Evolutionary conservation across 495 filamentous ascomycete genomes (phyloP), one percentile per base, ranked within the genome.

Genomic region (Aspergillus cristatus): DNA sequence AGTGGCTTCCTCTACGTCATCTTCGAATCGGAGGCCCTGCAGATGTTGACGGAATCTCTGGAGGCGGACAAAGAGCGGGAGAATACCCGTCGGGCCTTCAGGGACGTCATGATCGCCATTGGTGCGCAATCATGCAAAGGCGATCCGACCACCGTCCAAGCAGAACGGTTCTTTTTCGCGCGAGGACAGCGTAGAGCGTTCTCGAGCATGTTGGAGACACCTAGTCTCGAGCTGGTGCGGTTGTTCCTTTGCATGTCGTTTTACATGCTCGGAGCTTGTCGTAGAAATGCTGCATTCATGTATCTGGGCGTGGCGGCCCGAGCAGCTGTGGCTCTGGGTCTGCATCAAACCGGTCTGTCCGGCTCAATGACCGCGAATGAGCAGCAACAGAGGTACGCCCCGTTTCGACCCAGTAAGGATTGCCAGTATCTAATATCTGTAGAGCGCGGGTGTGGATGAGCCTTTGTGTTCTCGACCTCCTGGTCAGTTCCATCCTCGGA

Each of bases 221-320:
- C 64, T 0, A 70, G 62, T 22, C 43, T 66, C 14, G 54, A 65
- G 30, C 29, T 67, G 20, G 50, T 68, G 2, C 54, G 63, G 8
- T 41, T 53, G 1, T 71, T 67, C 32, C 47, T 65, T 3, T 46
- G 68, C 10, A 59, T 71, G 55, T 53, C 67, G 2, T 68, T 67
- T 18, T 71, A 69, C 35, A 64, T 71, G 60, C 57, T 69, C 8
- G 67, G 67, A 1, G 60, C 62, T 7, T 68, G 64, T 35, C 65
- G 63, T 20, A 59, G 67, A 34, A 71, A 71, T 33, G 58, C 63
- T 3, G 65, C 67, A 6, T 71, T 68, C 40, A 68, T 71, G 65
- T 69, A 69, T 24, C 32, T 71, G 24, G 67, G 67, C 0, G 61
- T 71, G 6, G 65, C 67, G 7, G 53, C 60, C 10, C 57, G 62